Evolutionary conservation across 768 basidiomycete genomes (phyloP).

Genomic region (Trichaptum fuscoviolaceum): DNA sequence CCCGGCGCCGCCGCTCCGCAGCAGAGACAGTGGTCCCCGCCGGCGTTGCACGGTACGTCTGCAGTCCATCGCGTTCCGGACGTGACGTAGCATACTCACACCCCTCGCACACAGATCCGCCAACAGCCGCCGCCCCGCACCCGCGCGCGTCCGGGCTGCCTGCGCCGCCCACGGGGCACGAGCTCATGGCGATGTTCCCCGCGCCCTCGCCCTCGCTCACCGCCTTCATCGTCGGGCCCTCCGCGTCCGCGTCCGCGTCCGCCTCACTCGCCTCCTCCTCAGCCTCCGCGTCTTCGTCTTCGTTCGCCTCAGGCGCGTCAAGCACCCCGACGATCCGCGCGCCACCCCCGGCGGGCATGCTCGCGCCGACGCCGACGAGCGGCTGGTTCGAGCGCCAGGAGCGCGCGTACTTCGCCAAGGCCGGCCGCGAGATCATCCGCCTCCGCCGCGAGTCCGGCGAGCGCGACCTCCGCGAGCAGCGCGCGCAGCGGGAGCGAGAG

Average conservation of each 20-base stretch:
- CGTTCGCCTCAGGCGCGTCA: too few species aligned
- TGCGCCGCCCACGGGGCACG: slow-evolving; percentile 73
- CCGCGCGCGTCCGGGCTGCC: slow-evolving; percentile 47
- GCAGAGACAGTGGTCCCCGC: not conserved
- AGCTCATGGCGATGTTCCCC: slow-evolving; percentile 83
- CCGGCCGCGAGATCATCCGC: slow-evolving; percentile 72
- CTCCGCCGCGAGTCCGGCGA: slow-evolving; percentile 66
- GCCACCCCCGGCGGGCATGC: slow-evolving; percentile 15
- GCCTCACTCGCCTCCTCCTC: too few species aligned
- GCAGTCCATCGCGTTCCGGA: too few species aligned
- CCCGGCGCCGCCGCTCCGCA: not conserved
- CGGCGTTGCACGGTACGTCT: not conserved
- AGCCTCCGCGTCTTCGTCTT: not conserved
- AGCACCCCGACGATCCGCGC: too few species aligned
- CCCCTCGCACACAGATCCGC: not conserved
- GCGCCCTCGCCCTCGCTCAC: slow-evolving; percentile 46
- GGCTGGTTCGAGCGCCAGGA: slow-evolving; percentile 73
- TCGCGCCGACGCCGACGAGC: slow-evolving; percentile 60
- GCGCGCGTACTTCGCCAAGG: slow-evolving; percentile 75
- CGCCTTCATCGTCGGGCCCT: not conserved
- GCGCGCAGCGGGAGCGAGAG: slow-evolving; percentile 3
- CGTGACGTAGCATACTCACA: not conserved
- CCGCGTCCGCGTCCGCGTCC: not conserved
- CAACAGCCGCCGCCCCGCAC: not conserved
- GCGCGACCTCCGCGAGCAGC: slow-evolving; percentile 18